Conservation (phyloP, 1,284 basidiomycete genomes). For the Earliella scabrosa region DNA sequence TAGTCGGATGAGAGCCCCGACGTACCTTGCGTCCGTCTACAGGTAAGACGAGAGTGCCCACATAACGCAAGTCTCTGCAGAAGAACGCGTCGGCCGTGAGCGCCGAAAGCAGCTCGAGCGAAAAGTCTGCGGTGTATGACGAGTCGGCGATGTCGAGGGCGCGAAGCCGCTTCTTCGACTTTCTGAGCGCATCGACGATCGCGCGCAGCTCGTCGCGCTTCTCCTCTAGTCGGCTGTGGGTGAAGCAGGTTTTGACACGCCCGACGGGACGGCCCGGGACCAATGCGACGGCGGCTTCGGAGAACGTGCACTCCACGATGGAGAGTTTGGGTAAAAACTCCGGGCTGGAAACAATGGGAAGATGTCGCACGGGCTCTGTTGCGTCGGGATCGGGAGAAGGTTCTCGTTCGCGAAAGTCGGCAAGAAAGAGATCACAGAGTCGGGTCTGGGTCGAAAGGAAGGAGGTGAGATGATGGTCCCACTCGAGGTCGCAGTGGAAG, state of each 20-base stretch:
- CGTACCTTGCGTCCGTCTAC: constrained; percentile 50
- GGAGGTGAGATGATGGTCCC: constrained; percentile 56
- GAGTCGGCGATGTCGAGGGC: constrained; percentile 67
- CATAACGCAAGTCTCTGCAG: constrained; percentile 48
- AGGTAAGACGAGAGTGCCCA: constrained; percentile 64
- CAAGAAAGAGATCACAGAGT: constrained; percentile 59
- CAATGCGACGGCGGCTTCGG: constrained; percentile 59
- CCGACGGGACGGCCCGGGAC: constrained; percentile 60
- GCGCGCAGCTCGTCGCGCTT: constrained; percentile 55
- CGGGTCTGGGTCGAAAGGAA: constrained; percentile 57
- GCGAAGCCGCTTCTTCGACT: constrained; percentile 45
- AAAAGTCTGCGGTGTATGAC: constrained; percentile 54
- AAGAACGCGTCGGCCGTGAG: constrained; percentile 38
- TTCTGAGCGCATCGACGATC: constrained; percentile 49
- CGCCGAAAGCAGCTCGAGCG: constrained; percentile 51
- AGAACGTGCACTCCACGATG: constrained; percentile 65
- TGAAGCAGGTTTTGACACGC: constrained; percentile 71
- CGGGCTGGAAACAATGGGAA: constrained; percentile 35
- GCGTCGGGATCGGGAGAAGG: not conserved
- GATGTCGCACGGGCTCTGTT: constrained; percentile 15
- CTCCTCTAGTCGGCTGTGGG: constrained; percentile 47
- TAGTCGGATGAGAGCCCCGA: constrained; percentile 25
- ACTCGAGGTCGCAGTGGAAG: constrained; percentile 68
- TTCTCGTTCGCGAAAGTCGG: constrained; percentile 52
- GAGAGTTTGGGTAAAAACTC: constrained; percentile 50